Evolutionary conservation across 352 stramenopile species (phyloP).

Genomic region (Globisporangium uncinulatum): DNA sequence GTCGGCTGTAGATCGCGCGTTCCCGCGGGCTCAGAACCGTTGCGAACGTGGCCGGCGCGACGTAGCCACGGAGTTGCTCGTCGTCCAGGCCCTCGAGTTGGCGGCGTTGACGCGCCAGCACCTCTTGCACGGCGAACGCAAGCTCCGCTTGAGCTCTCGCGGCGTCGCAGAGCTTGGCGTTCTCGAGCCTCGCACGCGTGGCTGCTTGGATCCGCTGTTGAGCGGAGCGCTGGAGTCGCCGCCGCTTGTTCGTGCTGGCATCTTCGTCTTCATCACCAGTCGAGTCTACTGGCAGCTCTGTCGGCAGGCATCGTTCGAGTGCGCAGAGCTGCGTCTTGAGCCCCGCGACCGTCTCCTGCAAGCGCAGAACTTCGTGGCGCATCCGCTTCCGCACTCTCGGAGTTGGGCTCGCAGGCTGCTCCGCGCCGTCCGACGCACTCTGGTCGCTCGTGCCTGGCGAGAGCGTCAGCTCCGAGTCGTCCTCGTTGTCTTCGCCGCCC

Average conservation of each 20-base stretch:
- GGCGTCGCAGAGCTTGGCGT: slow-evolving; percentile 32
- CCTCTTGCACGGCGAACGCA: slow-evolving; percentile 29
- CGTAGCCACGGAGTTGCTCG: background rate
- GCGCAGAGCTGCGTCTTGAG: background rate
- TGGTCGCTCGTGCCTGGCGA: background rate
- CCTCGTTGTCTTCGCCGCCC: background rate
- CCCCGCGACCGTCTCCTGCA: background rate
- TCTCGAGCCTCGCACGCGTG: slow-evolving; percentile 31
- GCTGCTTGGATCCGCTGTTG: slow-evolving; percentile 30
- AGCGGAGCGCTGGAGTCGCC: slow-evolving; percentile 6
- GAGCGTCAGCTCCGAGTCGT: background rate
- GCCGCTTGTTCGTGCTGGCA: slow-evolving; percentile 22
- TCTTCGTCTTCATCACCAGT: background rate
- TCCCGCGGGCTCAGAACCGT: slow-evolving; percentile 13
- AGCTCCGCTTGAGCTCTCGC: slow-evolving; percentile 35
- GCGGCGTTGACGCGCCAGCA: slow-evolving; percentile 22
- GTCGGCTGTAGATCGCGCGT: slow-evolving; percentile 19
- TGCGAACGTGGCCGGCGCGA: background rate
- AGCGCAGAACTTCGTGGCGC: slow-evolving; percentile 3
- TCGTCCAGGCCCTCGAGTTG: background rate
- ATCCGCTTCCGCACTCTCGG: slow-evolving; percentile 2
- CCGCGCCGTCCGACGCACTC: background rate
- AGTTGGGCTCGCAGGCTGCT: background rate
- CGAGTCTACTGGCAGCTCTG: background rate
- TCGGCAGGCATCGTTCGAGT: background rate